Evolutionary conservation across 1,284 basidiomycete genomes (phyloP), one percentile per base, ranked within the genome.

Genomic region (Irpex rosettiformis): DNA sequence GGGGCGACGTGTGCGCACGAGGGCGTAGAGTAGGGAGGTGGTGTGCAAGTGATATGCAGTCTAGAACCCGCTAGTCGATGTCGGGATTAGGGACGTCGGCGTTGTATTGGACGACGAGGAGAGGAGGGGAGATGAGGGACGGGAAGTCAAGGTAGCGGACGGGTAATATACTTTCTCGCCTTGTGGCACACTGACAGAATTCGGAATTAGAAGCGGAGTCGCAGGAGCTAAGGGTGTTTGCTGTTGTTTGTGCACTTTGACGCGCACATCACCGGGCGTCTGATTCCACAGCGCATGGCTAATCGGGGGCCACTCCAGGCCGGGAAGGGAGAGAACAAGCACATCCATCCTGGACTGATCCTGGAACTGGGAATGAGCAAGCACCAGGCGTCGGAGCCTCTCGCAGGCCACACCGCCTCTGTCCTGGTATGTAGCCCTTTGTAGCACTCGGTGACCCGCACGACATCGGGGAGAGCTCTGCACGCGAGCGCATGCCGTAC

Each of bases 151-250:
- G 58, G 43, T 10, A n/a, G 43, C 54, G 58, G 30, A 52, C 58
- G 60, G 60, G 56, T 66, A 66, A 63, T 64, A 66, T 66, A 66
- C 51, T 43, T 30, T 49, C 48, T 49, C 48, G 24, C 48, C 57
- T 54, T 22, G 52, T 47, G 57, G 57, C 25, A 13, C 42, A 11
- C 28, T 28, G 22, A 30, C 49, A 49, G 11, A 55, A 45, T 56
- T 56, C 45, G 56, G 56, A 56, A 55, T 30, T 52, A 33, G 54
- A 51, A 55, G 54, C 49, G 54, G 49, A 47, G 54, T 49, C 37
- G 25, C 54, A 33, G 29, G 43, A 53, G 29, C 45, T 56, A 56
- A 48, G 24, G 18, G 25, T 28, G 29, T 52, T 49, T 52, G 58
- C 47, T 29, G 24, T 29, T 52, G 30, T 55, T 55, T 54, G 54